Percentiles rank a stretch among this genome's conserved stretches.
Evolutionary conservation across 1,284 basidiomycete species (phyloP).

Genomic region (Apiotrichum brassicae): DNA sequence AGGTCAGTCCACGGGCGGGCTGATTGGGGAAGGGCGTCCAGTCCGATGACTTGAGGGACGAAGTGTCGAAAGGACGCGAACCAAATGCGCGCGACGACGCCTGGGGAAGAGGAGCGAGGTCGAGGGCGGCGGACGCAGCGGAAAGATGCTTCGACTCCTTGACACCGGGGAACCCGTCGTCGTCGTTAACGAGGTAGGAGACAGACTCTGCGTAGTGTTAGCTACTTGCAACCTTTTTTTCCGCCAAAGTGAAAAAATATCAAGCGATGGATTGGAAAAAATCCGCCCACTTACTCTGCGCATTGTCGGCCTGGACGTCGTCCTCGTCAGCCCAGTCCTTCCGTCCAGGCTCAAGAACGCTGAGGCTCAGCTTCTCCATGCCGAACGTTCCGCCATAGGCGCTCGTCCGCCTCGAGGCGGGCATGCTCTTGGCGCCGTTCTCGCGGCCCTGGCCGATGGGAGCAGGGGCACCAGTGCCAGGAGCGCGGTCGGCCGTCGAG

Average conservation of each 20-base stretch:
- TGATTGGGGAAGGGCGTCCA: slow-evolving; percentile 78
- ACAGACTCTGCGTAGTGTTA: slow-evolving; percentile 63
- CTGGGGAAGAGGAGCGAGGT: slow-evolving; percentile 82
- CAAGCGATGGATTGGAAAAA: neutral
- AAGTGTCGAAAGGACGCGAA: slow-evolving; percentile 53
- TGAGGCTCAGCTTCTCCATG: slow-evolving; percentile 47
- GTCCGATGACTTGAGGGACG: slow-evolving; percentile 68
- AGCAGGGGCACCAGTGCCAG: slow-evolving; percentile 19
- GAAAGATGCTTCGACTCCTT: slow-evolving; percentile 58
- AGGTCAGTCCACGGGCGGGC: slow-evolving; percentile 43
- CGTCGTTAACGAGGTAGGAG: slow-evolving; percentile 82
- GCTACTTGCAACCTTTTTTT: neutral
- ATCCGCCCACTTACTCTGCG: slow-evolving; percentile 35
- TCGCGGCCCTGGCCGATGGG: slow-evolving; percentile 33
- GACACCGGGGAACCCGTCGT: slow-evolving; percentile 68
- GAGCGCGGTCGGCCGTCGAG: slow-evolving; percentile 12
- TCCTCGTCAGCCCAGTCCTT: slow-evolving; percentile 39
- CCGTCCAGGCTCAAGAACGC: slow-evolving; percentile 34
- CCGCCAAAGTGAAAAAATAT: too few relatives aligned
- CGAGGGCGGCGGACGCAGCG: slow-evolving; percentile 83
- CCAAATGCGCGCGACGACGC: slow-evolving; percentile 64
- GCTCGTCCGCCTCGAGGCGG: slow-evolving; percentile 42
- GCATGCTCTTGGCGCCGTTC: slow-evolving; percentile 48
- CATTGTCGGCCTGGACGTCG: slow-evolving; percentile 43
- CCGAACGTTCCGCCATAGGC: slow-evolving; percentile 43